Percentiles rank a stretch among this genome's conserved stretches.
Conservation (phyloP, 768 basidiomycete genomes). For the Xerocomellus amylosporus region DNA sequence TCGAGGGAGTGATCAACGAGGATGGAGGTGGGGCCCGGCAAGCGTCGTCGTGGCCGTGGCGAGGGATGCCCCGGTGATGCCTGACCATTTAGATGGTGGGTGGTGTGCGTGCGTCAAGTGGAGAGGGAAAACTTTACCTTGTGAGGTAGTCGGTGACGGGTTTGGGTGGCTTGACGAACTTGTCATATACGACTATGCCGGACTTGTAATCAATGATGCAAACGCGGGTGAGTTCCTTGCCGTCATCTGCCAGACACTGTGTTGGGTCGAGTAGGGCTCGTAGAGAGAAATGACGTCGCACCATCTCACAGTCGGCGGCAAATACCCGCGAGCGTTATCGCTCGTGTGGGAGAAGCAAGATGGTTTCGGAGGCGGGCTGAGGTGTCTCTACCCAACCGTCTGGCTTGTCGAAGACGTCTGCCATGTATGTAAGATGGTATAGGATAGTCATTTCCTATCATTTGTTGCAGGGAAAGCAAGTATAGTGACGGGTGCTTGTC, state of each 20-base stretch:
- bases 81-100: slow-evolving; percentile 68
- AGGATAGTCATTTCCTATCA: slow-evolving; percentile 94
- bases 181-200: no score
- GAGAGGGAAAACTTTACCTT: background rate
- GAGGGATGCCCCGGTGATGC: slow-evolving; percentile 71
- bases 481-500: slow-evolving; percentile 68
- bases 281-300: slow-evolving; percentile 39
- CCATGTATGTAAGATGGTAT: slow-evolving; percentile 83
- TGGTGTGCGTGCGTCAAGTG: background rate
- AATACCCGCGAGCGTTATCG: slow-evolving; percentile 53
- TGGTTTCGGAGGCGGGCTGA: slow-evolving; percentile 33
- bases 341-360: slow-evolving; percentile 30
- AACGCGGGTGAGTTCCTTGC: no score
- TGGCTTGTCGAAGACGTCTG: slow-evolving; percentile 64
- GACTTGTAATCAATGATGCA: no score
- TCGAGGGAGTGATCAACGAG: no score
- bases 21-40: no score
- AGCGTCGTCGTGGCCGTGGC: no score
- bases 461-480: slow-evolving; percentile 74
- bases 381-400: slow-evolving; percentile 90
- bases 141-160: no score
- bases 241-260: no score
- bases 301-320: slow-evolving; percentile 98
- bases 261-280: no score
- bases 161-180: no score